Percentiles rank a stretch among this genome's conserved stretches.
Conservation (phyloP, 2,329 filamentous ascomycete species). For the Anthostomella pinea region DNA sequence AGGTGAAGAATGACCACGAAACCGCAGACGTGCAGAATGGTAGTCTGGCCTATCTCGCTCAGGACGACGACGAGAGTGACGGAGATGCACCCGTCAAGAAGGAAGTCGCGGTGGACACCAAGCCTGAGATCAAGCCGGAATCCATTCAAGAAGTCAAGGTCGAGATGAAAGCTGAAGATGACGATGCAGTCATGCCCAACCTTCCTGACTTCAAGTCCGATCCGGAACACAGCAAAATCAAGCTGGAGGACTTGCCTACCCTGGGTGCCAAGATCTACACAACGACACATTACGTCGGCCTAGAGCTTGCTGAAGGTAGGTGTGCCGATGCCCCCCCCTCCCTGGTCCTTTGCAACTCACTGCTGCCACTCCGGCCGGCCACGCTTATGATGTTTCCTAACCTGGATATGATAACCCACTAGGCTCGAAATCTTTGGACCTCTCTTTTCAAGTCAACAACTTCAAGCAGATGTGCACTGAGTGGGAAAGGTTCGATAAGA, state of each 20-base stretch:
- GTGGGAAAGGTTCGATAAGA: constrained; percentile 72
- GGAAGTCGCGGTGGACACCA: constrained; percentile 16
- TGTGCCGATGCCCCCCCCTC: constrained; percentile 14
- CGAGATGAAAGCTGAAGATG: constrained; percentile 47
- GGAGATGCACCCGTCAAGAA: constrained; percentile 22
- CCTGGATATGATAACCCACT: constrained; percentile 33
- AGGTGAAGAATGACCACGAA: constrained; percentile 55
- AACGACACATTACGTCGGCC: constrained; percentile 89
- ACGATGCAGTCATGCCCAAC: constrained; percentile 36
- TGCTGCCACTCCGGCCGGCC: constrained; percentile 15
- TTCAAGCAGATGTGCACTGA: constrained; percentile 80
- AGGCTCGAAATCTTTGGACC: constrained; percentile 70
- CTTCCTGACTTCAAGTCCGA: constrained; percentile 28
- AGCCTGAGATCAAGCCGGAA: constrained; percentile 8
- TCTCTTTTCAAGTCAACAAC: constrained; percentile 77
- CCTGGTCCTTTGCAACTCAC: not conserved
- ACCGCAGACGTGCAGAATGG: constrained; percentile 54
- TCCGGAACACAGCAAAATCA: constrained; percentile 10
- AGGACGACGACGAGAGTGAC: constrained; percentile 23
- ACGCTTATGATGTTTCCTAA: constrained; percentile 20
- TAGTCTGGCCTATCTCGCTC: constrained; percentile 44
- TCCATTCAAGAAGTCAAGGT: constrained; percentile 24
- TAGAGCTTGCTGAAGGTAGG: constrained; percentile 74
- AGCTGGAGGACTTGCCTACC: constrained; percentile 23
- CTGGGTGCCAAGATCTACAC: constrained; percentile 64